phyloP scores from a whole-genome alignment of 2,329 filamentous ascomycete genomes.

The Grosmannia huntii region DNA sequence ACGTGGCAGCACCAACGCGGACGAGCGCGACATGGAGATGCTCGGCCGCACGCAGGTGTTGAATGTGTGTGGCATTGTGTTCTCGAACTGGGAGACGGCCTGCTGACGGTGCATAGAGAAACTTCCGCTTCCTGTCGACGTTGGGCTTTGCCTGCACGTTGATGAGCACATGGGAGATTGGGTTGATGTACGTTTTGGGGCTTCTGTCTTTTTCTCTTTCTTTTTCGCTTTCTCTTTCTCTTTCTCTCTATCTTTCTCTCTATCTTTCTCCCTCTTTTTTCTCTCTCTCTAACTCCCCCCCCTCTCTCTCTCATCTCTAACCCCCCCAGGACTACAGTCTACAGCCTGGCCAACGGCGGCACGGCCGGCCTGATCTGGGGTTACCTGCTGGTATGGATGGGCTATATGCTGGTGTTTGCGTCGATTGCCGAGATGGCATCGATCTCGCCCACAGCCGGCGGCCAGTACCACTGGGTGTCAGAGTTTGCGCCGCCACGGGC shows the following conservation, averaged over 20 bases:
- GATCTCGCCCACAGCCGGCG: slow-evolving; percentile 37
- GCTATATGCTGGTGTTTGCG: slow-evolving; percentile 29
- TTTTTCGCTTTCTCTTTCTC: neutral
- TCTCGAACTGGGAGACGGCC: neutral
- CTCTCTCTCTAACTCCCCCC: too few relatives aligned
- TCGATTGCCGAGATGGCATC: slow-evolving; percentile 29
- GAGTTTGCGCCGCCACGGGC: slow-evolving; percentile 34
- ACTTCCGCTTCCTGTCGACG: slow-evolving; percentile 36
- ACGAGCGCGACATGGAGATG: slow-evolving; percentile 21
- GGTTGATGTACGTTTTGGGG: slow-evolving; percentile 21
- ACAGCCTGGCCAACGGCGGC: slow-evolving; percentile 35
- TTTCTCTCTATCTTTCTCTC: neutral
- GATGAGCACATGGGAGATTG: slow-evolving; percentile 41
- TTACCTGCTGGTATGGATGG: slow-evolving; percentile 33
- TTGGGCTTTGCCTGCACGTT: slow-evolving; percentile 40
- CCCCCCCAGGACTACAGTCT: slow-evolving; percentile 18
- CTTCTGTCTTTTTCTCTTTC: neutral
- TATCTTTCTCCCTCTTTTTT: too few relatives aligned
- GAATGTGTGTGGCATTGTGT: slow-evolving; percentile 7
- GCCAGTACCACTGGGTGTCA: slow-evolving; percentile 49
- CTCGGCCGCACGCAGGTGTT: slow-evolving; percentile 13
- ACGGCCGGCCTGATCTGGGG: slow-evolving; percentile 40
- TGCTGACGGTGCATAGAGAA: slow-evolving; percentile 20
- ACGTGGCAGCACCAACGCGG: slow-evolving; percentile 16
- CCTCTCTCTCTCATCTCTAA: neutral